These are phyloP conservation scores for Marvania coccoides DNA, from an alignment of 139 green algal species.

Conservation along the genomic window DNA sequence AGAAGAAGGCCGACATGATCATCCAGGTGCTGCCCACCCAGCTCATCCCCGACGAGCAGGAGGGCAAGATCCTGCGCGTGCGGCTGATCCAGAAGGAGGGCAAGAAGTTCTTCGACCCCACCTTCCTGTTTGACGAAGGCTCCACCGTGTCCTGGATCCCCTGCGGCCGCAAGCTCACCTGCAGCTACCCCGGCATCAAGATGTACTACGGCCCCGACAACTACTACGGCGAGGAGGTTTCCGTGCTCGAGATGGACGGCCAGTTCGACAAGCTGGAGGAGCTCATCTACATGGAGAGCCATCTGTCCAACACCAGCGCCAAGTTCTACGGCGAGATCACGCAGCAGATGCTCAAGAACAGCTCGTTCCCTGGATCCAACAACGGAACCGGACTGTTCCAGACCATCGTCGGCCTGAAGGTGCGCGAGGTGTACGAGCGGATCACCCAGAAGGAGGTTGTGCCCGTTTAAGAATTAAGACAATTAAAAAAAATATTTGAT, in stretches of 20 bases:
- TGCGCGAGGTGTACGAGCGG: slow-evolving; percentile 95
- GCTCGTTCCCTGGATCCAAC: slow-evolving; percentile 93
- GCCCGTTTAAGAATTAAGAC: slow-evolving; percentile 16
- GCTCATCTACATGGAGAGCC: slow-evolving; percentile 99
- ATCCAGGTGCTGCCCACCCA: slow-evolving; percentile 99
- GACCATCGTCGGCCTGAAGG: slow-evolving; percentile 94
- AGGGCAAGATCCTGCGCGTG: slow-evolving; percentile 98
- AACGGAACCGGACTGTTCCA: slow-evolving; percentile 99
- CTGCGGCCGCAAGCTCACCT: slow-evolving; percentile 99
- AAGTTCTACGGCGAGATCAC: slow-evolving; percentile 99
- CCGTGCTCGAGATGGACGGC: slow-evolving; percentile 95
- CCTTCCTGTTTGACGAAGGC: slow-evolving; percentile 98
- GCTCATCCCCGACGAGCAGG: slow-evolving; percentile 96
- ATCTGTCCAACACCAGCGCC: slow-evolving; percentile 92
- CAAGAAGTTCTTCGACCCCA: slow-evolving; percentile 75
- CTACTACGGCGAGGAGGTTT: slow-evolving; percentile 84
- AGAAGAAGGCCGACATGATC: slow-evolving; percentile 95
- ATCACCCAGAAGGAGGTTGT: slow-evolving; percentile 71
- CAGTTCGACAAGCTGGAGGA: slow-evolving; percentile 99
- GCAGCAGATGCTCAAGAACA: slow-evolving; percentile 99
- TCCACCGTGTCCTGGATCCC: slow-evolving; percentile 99
- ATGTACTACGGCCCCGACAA: slow-evolving; percentile 90
- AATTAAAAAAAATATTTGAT: too few species aligned
- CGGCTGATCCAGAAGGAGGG: slow-evolving; percentile 99
- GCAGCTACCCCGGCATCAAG: slow-evolving; percentile 95